Base-by-base conservation (phyloP, 805 yeast species). In the Saccharomyces jurei region DNA sequence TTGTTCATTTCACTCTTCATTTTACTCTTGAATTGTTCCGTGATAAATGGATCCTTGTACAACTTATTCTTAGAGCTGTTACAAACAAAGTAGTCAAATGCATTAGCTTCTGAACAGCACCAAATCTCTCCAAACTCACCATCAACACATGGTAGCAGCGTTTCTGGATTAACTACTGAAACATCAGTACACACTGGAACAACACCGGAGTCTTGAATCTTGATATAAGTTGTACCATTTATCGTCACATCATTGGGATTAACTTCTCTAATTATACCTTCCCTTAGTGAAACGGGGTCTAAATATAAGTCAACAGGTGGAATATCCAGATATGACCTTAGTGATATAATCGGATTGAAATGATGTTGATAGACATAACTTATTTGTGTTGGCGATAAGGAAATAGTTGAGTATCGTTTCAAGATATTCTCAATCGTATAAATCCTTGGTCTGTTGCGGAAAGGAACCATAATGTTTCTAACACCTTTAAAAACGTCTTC, bases 71-170 rank as follows among this genome's bases (percentile, higher is more conserved):
- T 63, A 3, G 57, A 50, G 6, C 52, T 52, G 25, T 48, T 52
- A 2, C 82, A 82, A 51, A 79, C 75, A 44, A 81, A 80, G 66
- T 82, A 84, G 6, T 81, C 80, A 11, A 76, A 68, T 29, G 83
- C 85, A 61, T 86, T 90, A 0, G 92, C 96, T 59, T 89, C 96
- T 0, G 96, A 87, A 58, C 87, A 81, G 1, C 92, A 95, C 98
- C 98, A 94, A 44, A 94, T 89, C 71, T 94, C 99, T 32, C 99
- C 99, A 68, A 82, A 83, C 69, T 94, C 99, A 6, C 98, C 97
- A 51, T 84, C 84, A 55, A 80, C 81, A 66, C 99, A 92, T 11
- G 90, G 74, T 52, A 76, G 74, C 48, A 79, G 70, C 0, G 97
- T 92, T 66, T 94, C 97, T 1, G 99, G 99, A 60, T 94, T 94